These are phyloP conservation scores for Mallotus nudiflorus DNA, from an alignment of 345 rosid species.

Conservation along the genomic window DNA sequence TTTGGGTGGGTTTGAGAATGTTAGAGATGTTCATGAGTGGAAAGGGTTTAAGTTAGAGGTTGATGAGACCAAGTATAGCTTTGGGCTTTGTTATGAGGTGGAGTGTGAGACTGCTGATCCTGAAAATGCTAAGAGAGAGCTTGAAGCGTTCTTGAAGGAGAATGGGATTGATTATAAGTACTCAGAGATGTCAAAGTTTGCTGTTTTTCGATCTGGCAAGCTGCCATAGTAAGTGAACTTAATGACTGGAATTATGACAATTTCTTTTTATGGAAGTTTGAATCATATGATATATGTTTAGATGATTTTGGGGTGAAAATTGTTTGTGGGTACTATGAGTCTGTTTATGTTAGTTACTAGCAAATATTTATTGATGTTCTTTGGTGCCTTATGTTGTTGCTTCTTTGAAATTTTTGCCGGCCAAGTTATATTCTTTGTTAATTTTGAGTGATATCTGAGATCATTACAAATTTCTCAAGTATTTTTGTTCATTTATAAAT, in stretches of 20 bases:
- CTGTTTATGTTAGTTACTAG: too few relatives aligned
- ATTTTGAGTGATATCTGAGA: background rate
- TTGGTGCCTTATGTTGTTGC: background rate
- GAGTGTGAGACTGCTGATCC: constrained; percentile 85
- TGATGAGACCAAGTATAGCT: constrained; percentile 72
- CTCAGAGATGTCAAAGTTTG: constrained; percentile 77
- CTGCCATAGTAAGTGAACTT: constrained; percentile 45
- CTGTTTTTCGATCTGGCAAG: constrained; percentile 68
- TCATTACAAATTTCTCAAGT: background rate
- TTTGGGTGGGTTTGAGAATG: constrained; percentile 85
- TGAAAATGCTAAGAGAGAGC: constrained; percentile 56
- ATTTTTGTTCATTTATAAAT: too few relatives aligned
- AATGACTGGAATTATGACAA: background rate
- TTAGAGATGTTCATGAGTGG: constrained; percentile 67
- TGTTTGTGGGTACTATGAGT: background rate
- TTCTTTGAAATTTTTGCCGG: background rate
- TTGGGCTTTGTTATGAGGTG: constrained; percentile 71
- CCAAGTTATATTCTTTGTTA: background rate
- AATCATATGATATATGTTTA: background rate
- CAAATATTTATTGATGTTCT: background rate
- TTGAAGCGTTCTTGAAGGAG: constrained; percentile 57
- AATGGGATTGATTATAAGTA: constrained; percentile 54
- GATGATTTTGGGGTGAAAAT: constrained; percentile 4
- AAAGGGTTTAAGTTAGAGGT: constrained; percentile 72
- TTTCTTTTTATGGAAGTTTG: background rate